Base-by-base conservation (phyloP, 176 grass and related monocot genomes). In the Oryza punctata region DNA sequence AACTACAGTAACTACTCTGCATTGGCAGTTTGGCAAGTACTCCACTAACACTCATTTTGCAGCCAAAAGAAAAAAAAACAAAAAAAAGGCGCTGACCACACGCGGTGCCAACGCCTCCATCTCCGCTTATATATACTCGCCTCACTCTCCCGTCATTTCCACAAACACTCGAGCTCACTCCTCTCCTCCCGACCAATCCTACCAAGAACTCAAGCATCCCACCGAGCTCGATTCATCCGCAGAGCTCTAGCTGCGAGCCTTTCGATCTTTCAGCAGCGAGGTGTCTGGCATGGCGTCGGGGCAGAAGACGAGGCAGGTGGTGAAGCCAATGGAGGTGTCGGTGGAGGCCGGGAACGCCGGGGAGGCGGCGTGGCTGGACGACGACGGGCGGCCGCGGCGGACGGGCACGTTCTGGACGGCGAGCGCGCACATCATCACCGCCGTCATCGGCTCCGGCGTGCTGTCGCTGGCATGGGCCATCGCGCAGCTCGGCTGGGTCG, bases 361-460 rank as follows among this genome's bases (percentile, higher is more conserved):
- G 1, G 78, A 18, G 10, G 67, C 67, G 0, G 66, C 78, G 47
- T 79, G 50, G 49, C 86, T 90, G 6, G 95, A 97, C 74, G 95
- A 97, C 33, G 95, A 97, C 23, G 90, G 90, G 0, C 74, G 92
- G 0, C 61, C 81, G 0, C 81, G 57, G 7, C 80, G 85, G 3
- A 84, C 73, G 65, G 92, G 95, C 14, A 94, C 95, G 29, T 21
- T 97, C 12, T 98, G 95, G 90, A 98, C 95, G 37, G 64, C 95
- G 5, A 98, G 95, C 66, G 87, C 95, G 16, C 95, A 98, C 84
- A 94, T 98, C 78, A 98, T 98, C 78, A 98, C 95, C 5, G 95
- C 92, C 5, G 95, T 94, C 23, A 98, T 98, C 73, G 95, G 95
- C 14, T 94, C 95, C 26, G 95, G 95, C 16, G 92, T 98, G 67